Percentiles rank a stretch among this genome's conserved stretches.
Conservation (phyloP, 2,329 filamentous ascomycete genomes). For the Fusarium foetens region DNA sequence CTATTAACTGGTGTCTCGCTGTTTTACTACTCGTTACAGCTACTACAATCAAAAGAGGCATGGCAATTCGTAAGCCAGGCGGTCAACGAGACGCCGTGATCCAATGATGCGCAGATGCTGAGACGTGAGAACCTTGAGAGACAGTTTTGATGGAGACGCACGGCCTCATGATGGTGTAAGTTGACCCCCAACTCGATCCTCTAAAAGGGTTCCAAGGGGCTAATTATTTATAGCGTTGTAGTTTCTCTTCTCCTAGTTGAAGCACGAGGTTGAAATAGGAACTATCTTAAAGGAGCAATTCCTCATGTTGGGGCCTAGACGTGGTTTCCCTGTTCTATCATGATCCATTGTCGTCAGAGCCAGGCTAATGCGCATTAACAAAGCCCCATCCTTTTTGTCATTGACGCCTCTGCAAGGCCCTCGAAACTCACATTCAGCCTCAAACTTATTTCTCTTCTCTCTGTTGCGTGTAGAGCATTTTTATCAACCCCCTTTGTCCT, state of each 20-base stretch:
- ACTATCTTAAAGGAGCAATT: slow-evolving; percentile 4
- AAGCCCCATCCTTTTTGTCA: slow-evolving; percentile 15
- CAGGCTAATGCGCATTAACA: background rate
- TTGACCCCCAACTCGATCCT: slow-evolving; percentile 25
- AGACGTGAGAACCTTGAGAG: slow-evolving; percentile 45
- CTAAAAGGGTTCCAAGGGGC: background rate
- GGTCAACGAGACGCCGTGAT: slow-evolving; percentile 25
- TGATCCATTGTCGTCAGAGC: background rate
- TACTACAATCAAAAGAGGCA: slow-evolving; percentile 3
- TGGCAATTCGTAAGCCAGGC: slow-evolving; percentile 31
- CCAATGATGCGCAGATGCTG: slow-evolving; percentile 33
- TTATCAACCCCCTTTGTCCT: background rate
- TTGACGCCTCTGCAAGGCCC: background rate
- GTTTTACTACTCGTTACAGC: background rate
- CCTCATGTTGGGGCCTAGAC: background rate
- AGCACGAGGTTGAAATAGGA: slow-evolving; percentile 1
- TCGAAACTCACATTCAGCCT: slow-evolving; percentile 2
- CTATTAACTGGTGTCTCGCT: slow-evolving; percentile 7
- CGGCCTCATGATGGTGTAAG: slow-evolving; percentile 22
- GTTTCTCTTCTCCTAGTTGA: background rate
- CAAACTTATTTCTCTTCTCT: background rate
- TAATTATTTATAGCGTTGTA: background rate
- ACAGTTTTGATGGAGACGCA: slow-evolving; percentile 30
- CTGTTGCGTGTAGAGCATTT: background rate
- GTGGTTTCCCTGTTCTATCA: slow-evolving; percentile 2